Base-by-base conservation (phyloP, 2,329 filamentous ascomycete genomes). In the Tolypocladium endophyticum region DNA sequence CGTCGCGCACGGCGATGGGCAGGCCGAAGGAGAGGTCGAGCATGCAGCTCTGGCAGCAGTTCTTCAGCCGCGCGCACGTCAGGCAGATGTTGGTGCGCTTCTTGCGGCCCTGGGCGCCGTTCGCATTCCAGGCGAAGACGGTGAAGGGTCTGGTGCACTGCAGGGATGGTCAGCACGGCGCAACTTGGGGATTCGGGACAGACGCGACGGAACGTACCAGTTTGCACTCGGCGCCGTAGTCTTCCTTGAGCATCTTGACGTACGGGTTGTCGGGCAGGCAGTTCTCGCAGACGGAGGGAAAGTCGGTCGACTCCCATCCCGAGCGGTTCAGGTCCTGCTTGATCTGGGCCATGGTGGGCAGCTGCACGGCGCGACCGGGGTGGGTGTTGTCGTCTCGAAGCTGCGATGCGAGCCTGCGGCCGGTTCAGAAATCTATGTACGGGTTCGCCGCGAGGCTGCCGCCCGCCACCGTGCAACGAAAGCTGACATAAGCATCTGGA, bases 1-100 rank as follows among this genome's bases (percentile, higher is more conserved):
- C 94, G 79, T 99, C 94, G 70, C 94, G 87, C 61, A 99, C 90
- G 18, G 92, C 89, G 69, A 99, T 96, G 14, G 94, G 94, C 35
- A 99, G 80, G 30, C 94, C 95, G 70, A 97, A 99, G 16, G 90
- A 93, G 61, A 99, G 78, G 81, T 99, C 94, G 58, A 99, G 87
- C 91, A 97, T 97, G 79, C 94, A 99, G 76, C 88, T 93, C 78
- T 99, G 94, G 71, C 94, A 99, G 79, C 94, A 97, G 78, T 99
- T 99, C 77, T 99, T 99, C 65, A 97, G 82, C 53, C 94, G 89
- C 28, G 94, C 93, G 79, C 94, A 99, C 47, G 94, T 99, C 30
- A 99, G 81, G 74, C 94, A 99, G 69, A 97, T 95, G 68, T 90
- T 96, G 59, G 93, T 97, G 65, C 90, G 87, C 76, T 95, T 96